Evolutionary conservation across 139 green algal genomes (phyloP).

Genomic region (Chara braunii): DNA sequence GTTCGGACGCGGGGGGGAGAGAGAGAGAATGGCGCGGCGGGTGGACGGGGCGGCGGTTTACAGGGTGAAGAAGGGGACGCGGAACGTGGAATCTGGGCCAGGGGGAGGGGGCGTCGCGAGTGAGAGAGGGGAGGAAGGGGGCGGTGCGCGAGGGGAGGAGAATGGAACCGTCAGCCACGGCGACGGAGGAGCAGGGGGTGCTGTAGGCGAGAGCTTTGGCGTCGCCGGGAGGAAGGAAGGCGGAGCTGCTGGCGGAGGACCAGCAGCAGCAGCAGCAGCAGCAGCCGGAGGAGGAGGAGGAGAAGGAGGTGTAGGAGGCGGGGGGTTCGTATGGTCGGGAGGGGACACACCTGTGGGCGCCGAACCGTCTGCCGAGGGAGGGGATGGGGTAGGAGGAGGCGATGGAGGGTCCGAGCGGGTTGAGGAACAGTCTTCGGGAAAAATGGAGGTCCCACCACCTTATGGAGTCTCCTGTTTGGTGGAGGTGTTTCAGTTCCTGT

Average conservation of each 20-base stretch:
- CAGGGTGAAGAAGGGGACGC: too few relatives aligned
- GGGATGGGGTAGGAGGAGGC: background rate
- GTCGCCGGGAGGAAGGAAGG: background rate
- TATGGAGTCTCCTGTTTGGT: constrained; percentile 45
- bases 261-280: background rate
- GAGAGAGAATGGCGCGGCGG: too few relatives aligned
- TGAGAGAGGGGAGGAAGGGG: too few relatives aligned
- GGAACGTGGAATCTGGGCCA: too few relatives aligned
- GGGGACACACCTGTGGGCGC: background rate
- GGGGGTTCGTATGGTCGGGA: background rate
- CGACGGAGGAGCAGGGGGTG: too few relatives aligned
- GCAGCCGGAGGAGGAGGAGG: background rate
- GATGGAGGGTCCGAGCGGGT: background rate
- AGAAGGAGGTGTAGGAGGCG: background rate
- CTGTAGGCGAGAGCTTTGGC: background rate
- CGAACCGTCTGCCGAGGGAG: background rate
- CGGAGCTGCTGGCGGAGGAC: background rate
- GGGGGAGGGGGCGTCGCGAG: too few relatives aligned
- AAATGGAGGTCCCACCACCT: background rate
- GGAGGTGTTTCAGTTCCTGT: constrained; percentile 48
- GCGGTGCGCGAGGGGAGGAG: too few relatives aligned
- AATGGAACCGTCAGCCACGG: too few relatives aligned
- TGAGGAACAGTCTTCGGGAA: background rate
- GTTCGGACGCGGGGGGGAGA: too few relatives aligned
- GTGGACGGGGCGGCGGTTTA: too few relatives aligned